These are phyloP conservation scores for Opeltia flavorubescens DNA, from an alignment of 495 filamentous ascomycete genomes.

Conservation along the genomic window DNA sequence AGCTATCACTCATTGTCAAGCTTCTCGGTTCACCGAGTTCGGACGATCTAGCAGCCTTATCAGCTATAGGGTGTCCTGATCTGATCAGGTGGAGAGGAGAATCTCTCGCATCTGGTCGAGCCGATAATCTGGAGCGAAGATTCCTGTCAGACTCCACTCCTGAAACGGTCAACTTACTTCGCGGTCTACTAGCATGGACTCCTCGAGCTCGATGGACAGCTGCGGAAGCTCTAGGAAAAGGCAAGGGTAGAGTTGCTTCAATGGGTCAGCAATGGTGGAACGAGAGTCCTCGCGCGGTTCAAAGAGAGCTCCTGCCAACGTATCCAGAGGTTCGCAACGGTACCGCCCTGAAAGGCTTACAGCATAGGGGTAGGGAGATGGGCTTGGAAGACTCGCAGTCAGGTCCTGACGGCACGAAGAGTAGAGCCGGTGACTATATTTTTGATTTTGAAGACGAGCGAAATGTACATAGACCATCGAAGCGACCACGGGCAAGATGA, in stretches of 20 bases:
- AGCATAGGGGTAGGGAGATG: constrained; percentile 8
- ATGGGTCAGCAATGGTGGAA: constrained; percentile 20
- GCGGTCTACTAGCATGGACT: constrained; percentile 18
- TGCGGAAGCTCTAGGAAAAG: constrained; percentile 17
- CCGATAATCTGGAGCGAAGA: constrained; percentile 18
- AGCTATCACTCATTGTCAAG: constrained; percentile 27
- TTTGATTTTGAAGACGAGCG: constrained; percentile 27
- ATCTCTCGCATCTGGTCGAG: constrained; percentile 13
- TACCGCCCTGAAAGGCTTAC: constrained; percentile 2
- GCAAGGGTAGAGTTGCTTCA: constrained; percentile 10
- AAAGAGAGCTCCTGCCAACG: constrained; percentile 26
- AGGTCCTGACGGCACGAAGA: not conserved
- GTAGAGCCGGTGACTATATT: constrained; percentile 17
- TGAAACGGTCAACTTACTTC: constrained; percentile 16
- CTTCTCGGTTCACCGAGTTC: constrained; percentile 26
- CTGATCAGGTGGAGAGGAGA: constrained; percentile 20
- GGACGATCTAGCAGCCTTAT: constrained; percentile 21
- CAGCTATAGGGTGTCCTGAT: constrained; percentile 20
- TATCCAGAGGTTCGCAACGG: constrained; percentile 30
- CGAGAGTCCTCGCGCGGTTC: constrained; percentile 26
- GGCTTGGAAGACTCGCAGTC: constrained; percentile 7
- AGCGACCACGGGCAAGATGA: constrained; percentile 11
- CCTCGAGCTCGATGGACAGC: constrained; percentile 20
- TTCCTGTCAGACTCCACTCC: constrained; percentile 14
- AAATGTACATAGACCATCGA: constrained; percentile 11